Evolutionary conservation across 805 yeast genomes (phyloP), one percentile per base, ranked within the genome.

Genomic region (Kuraishia molischiana): DNA sequence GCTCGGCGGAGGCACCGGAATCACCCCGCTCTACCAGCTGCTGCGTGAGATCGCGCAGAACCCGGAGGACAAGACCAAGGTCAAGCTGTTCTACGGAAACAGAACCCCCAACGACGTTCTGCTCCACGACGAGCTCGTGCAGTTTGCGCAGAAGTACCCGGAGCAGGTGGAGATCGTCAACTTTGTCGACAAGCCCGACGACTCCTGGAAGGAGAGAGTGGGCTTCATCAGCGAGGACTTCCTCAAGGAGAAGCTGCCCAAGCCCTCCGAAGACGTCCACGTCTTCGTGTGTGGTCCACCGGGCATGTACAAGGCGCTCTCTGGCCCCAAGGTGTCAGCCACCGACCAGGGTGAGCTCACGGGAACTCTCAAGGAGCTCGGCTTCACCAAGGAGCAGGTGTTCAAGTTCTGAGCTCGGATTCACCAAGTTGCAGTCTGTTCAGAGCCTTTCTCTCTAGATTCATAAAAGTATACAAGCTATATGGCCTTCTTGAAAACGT

Each of bases 201-300:
- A 57, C 21, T 64, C 57, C 38, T 72, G 74, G 64, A 59, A 73
- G 44, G 61, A 64, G 32, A 28, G 17, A 9, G 31, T 28, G 6
- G 98, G 98, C 38, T 82, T 59, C 72, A 82, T 92, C 55, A 61
- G 82, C 58, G 78, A 81, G 65, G 95, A 84, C 6, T 78, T 69
- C 62, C 66, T 90, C 57, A 55, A 66, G 46, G 56, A 66, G 42
- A 62, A 74, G 58, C 61, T 85, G 46, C 78, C 90, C 41, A 67
- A 71, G 46, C 80, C 96, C 26, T 53, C 71, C 17, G 69, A 63
- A 36, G 82, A 76, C 41, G 67, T 74, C 51, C 82, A 80, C 55
- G 73, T 89, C 41, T 90, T 84, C 51, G 83, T 90, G 40, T 92
- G 98, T 63, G 98, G 98, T 40, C 98, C 98, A 42, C 95, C 95